These are phyloP conservation scores for Fomitopsis schrenkii DNA, from an alignment of 1,284 basidiomycete genomes.

Conservation along the genomic window DNA sequence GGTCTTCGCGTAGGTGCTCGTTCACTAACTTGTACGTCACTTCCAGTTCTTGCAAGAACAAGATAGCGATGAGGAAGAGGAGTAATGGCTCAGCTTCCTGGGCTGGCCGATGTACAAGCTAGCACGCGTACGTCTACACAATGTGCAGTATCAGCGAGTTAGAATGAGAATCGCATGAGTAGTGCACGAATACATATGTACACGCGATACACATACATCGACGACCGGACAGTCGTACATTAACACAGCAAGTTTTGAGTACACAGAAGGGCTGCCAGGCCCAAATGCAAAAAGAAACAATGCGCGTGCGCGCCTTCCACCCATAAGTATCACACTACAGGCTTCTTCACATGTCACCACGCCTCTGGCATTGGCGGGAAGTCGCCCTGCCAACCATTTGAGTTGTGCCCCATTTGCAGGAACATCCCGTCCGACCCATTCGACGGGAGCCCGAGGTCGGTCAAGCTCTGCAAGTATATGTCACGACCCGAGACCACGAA, in stretches of 20 bases:
- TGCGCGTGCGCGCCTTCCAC: neutral
- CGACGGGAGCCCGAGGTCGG: slow-evolving; percentile 83
- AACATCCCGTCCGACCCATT: slow-evolving; percentile 90
- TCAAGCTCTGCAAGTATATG: slow-evolving; percentile 56
- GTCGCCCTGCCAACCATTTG: slow-evolving; percentile 72
- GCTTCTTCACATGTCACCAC: slow-evolving; percentile 44
- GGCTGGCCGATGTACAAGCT: too few relatives aligned
- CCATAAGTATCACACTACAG: neutral
- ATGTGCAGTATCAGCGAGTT: neutral
- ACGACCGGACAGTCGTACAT: too few relatives aligned
- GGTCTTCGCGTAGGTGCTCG: neutral
- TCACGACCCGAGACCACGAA: slow-evolving; percentile 4
- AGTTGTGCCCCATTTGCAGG: slow-evolving; percentile 58
- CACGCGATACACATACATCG: neutral
- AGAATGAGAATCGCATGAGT: neutral
- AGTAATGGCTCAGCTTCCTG: slow-evolving; percentile 21
- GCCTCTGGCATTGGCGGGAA: slow-evolving; percentile 76
- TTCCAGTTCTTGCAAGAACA: slow-evolving; percentile 78
- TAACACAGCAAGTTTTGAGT: neutral
- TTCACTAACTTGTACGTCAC: slow-evolving; percentile 7
- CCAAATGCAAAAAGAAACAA: neutral
- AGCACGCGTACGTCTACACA: neutral
- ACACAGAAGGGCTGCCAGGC: neutral
- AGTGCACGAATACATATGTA: neutral
- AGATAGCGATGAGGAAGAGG: slow-evolving; percentile 73